Conservation (phyloP, 306 rosid species). For the Rosa lucieae region DNA sequence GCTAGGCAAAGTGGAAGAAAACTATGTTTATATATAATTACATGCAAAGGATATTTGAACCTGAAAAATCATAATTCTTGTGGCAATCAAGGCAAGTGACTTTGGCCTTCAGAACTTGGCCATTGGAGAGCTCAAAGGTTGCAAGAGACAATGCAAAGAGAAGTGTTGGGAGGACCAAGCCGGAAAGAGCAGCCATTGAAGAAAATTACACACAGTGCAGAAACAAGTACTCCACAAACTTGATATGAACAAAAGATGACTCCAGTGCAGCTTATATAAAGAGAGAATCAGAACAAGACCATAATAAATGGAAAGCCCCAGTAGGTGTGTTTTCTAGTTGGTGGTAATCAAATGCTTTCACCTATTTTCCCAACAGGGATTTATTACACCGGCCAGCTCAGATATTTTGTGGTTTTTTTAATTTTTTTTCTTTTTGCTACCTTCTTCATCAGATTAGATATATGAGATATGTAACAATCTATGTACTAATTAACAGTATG, state of each 20-base stretch:
- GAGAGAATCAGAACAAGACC: neutral
- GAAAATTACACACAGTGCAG: neutral
- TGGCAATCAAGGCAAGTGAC: conserved; percentile 74
- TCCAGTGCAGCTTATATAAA: neutral
- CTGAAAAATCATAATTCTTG: conserved; percentile 50
- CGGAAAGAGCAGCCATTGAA: conserved; percentile 50
- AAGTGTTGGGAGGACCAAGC: conserved; percentile 36
- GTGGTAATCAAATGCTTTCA: neutral
- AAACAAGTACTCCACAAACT: neutral
- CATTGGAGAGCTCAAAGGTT: conserved; percentile 38
- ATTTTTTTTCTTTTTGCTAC: neutral
- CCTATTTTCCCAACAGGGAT: conserved; percentile 2
- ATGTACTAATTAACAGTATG: neutral
- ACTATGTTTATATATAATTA: neutral
- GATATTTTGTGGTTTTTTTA: neutral
- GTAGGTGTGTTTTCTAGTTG: neutral
- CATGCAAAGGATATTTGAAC: conserved; percentile 24
- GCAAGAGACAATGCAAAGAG: conserved; percentile 45
- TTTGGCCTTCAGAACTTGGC: conserved; percentile 54
- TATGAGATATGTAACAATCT: neutral
- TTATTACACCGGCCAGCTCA: neutral
- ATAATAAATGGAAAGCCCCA: conserved; percentile 7
- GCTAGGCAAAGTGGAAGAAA: neutral
- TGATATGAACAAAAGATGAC: neutral
- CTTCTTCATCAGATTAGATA: neutral